Evolutionary conservation across 805 yeast genomes (phyloP), one percentile per base, ranked within the genome.

Genomic region (Saturnispora kantuleensis): DNA sequence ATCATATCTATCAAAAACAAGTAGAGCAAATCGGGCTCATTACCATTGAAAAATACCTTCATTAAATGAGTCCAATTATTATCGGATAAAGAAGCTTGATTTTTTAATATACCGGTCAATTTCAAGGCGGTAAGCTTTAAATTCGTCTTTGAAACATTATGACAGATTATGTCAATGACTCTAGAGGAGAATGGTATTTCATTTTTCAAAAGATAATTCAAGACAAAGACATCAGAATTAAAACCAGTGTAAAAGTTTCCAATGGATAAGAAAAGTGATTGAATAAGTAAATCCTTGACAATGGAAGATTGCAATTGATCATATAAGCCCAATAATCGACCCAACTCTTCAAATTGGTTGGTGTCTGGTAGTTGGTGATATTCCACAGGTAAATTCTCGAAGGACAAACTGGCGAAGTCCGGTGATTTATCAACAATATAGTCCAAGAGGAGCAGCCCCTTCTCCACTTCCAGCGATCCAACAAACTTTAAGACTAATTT

Each of bases 11-110:
- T 21, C 6, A 56, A 38, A 11, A 56, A 15, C n/a, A 51, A 35
- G 31, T 48, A 54, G 2, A 61, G 11, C 5, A 58, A 53, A 31
- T 54, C 59, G 36, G 52, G 54, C 33, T 57, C 62, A 10, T 36
- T 41, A 2, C 66, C 66, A 28, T 34, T 43, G 5, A 51, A 41
- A 39, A 60, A 59, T 6, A 51, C 42, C 28, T 34, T 47, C 46
- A 59, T 13, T 10, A 59, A 31, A 18, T 48, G 38, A 10, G 41
- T 35, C 29, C 51, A 52, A 34, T 56, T 54, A 5, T 42, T 36
- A 9, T 44, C 38, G 1, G 50, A 33, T 10, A 57, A 46, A 4
- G 31, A n/a, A 0, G 11, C 18, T 5, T 54, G 21, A 3, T 39
- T 35, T 5, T 40, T 32, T 11, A 55, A 53, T 11, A 41, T 29